Evolutionary conservation across 2,329 filamentous ascomycete species (phyloP), one percentile per base, ranked within the genome.

Genomic region (Aspergillus sp.): DNA sequence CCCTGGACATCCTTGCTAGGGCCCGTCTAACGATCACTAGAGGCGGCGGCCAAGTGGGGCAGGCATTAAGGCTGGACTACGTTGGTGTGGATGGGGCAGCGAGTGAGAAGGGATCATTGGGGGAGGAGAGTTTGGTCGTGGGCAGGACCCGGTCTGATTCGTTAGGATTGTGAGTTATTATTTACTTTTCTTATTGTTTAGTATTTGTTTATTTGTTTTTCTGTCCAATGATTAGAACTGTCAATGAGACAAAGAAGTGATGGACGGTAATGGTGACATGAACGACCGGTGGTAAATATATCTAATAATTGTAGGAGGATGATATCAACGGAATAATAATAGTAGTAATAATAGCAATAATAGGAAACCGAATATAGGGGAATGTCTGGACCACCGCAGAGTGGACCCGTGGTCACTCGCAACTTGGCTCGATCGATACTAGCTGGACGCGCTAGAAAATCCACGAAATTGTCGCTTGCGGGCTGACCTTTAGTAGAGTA

Each of bases 21-120:
- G 45, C 53, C 56, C 55, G 55, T 60, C 56, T 58, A 58, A 61
- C 55, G 58, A 62, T 60, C 52, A 53, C 53, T 64, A 58, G 57
- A 57, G 52, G 58, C 57, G 54, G 57, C 53, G 53, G 47, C 58
- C 40, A 57, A 48, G 60, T 61, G 58, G 61, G 50, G 38, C 44
- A 31, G 14, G 14, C 4, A 58, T 59, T 61, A 62, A 62, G 54
- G 55, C 60, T 59, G 58, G 60, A 52, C 54, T 34, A 49, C 51
- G 49, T 45, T 53, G 43, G 49, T 45, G 45, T 50, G 38, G 53
- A 46, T 48, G 31, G 42, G 58, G 32, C 38, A 42, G 16, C 38
- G 38, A 17, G 16, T 21, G 13, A 42, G 38, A 38, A 38, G 7
- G 11, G 34, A 25, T 7, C 7, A 7, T 9, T 9, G 23, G 23